phyloP scores from a whole-genome alignment of 2,329 filamentous ascomycete genomes.

The Alternaria gaisen region DNA sequence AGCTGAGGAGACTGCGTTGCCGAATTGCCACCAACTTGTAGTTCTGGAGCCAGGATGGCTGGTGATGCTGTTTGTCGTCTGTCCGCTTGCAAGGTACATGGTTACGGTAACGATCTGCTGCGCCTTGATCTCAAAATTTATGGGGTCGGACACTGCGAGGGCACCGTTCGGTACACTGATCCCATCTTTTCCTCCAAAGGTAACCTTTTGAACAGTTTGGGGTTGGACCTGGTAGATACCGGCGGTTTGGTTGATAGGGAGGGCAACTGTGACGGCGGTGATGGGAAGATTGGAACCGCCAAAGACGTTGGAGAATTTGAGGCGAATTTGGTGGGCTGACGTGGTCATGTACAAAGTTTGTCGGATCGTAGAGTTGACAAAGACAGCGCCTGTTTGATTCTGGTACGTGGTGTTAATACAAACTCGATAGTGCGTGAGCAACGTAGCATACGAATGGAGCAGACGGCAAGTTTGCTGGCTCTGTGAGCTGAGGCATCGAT shows the following conservation, averaged over 20 bases:
- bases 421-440: background rate
- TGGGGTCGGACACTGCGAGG: constrained; percentile 68
- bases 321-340: constrained; percentile 64
- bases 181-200: constrained; percentile 64
- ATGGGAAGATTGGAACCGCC: constrained; percentile 68
- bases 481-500: constrained; percentile 71
- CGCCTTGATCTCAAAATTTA: constrained; percentile 62
- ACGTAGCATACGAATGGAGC: constrained; percentile 58
- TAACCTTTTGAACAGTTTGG: constrained; percentile 62
- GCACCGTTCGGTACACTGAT: constrained; percentile 65
- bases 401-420: constrained; percentile 33
- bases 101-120: constrained; percentile 66
- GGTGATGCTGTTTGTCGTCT: constrained; percentile 66
- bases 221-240: constrained; percentile 64
- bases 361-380: constrained; percentile 70
- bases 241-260: constrained; percentile 63
- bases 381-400: constrained; percentile 64
- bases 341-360: constrained; percentile 71
- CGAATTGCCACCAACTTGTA: constrained; percentile 66
- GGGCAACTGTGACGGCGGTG: constrained; percentile 65
- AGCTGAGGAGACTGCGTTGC: constrained; percentile 63
- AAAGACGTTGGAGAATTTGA: constrained; percentile 73
- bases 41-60: constrained; percentile 72
- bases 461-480: constrained; percentile 68
- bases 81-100: constrained; percentile 66